Base-by-base conservation (phyloP, 2,329 filamentous ascomycete species). In the Corinectria fuckeliana region DNA sequence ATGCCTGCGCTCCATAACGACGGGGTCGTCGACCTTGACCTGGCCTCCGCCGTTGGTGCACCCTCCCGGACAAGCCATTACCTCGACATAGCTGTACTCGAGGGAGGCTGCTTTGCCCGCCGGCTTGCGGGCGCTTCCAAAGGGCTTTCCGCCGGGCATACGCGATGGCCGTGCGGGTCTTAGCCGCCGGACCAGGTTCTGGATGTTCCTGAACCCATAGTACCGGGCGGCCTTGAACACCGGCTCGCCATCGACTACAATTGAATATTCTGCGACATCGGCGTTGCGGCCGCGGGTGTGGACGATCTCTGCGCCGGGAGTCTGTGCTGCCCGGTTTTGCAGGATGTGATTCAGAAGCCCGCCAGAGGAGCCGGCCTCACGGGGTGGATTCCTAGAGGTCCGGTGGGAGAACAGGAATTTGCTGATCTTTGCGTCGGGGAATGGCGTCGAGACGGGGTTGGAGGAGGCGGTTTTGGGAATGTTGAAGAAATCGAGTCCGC, bases 61-160 rank as follows among this genome's bases (percentile, higher is more conserved):
- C 3, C 95, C 95, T n/a, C 95, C 95, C 0, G 95, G 95, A 75
- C 95, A 99, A 13, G 95, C 95, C 95, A 99, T 99, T 58, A 99
- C 95, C 77, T 99, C 95, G 25, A 98, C 91, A 76, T 96, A 98
- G n/a, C 90, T 85, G 74, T 93, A 93, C 32, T 97, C 92, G 6
- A 85, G 76, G 16, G 75, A 71, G 16, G 76, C 73, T 16, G 79
- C 69, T 67, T 84, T 85, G 6, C 78, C 85, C 14, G 75, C 79
- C 5, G 80, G 81, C 62, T 81, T 84, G 58, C 84, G 83, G 41
- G 79, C 84, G 52, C 81, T 83, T 1, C 82, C 85, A 44, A 85
- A 81, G 0, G 84, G 82, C 62, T 82, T 89, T 2, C 88, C 91
- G 1, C 92, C 93, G 1, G 93, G 92, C 80, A 97, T 89, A 56